Conservation (phyloP, 352 stramenopile species). For the Phytophthora cajani region DNA sequence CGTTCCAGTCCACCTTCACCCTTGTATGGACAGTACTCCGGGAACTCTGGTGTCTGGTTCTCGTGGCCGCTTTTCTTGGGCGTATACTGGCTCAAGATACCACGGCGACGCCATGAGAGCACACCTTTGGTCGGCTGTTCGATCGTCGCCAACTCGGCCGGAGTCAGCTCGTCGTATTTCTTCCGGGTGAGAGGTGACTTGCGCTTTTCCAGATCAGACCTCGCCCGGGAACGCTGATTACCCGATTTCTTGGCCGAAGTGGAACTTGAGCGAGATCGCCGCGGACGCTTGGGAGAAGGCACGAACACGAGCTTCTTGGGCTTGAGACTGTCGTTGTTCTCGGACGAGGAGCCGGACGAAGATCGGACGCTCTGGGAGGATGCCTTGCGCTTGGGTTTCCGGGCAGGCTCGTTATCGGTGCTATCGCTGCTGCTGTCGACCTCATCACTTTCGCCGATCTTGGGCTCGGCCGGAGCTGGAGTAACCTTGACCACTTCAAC, state of each 20-base stretch:
- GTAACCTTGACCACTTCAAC: background rate
- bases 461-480: too few relatives aligned
- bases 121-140: background rate
- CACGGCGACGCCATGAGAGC: background rate
- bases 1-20: background rate
- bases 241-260: background rate
- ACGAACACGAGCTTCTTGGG: too few relatives aligned
- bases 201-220: too few relatives aligned
- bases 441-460: too few relatives aligned
- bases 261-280: background rate
- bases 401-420: too few relatives aligned
- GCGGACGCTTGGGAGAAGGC: background rate
- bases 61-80: background rate
- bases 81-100: background rate
- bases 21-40: background rate
- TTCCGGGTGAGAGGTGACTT: background rate
- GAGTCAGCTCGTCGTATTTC: background rate
- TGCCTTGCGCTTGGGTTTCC: too few relatives aligned
- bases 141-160: background rate
- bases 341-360: too few relatives aligned
- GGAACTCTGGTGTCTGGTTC: background rate
- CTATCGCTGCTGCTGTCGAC: too few relatives aligned
- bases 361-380: too few relatives aligned
- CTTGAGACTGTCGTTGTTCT: too few relatives aligned
- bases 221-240: background rate